A percentile compares a stretch with the other conserved stretches of the same genome.
phyloP scores from a whole-genome alignment of 1,284 basidiomycete species.

The Paramarasmius palmivorus region DNA sequence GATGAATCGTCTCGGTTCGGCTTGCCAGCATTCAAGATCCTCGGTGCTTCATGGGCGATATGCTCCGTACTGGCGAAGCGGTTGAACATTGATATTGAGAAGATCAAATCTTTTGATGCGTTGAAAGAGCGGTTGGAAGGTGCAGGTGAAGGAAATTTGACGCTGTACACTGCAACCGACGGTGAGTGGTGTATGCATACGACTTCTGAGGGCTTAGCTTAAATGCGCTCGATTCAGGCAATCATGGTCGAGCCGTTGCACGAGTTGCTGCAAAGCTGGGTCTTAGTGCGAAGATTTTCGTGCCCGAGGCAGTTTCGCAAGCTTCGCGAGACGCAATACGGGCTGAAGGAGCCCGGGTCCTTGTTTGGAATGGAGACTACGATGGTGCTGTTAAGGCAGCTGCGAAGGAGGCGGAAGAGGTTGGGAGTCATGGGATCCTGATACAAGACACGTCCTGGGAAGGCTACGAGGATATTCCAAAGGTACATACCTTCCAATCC shows the following conservation, averaged over 20 bases:
- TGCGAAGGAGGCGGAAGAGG: background rate
- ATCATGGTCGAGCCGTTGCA: constrained; percentile 17
- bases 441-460: constrained; percentile 15
- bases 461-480: constrained; percentile 14
- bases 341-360: constrained; percentile 10
- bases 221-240: constrained; percentile 1
- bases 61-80: constrained; percentile 6
- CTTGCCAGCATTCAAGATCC: constrained; percentile 19
- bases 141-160: background rate
- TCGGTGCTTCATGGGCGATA: constrained; percentile 17
- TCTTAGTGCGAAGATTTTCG: constrained; percentile 5
- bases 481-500: background rate
- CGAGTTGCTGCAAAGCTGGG: constrained; percentile 8
- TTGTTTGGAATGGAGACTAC: constrained; percentile 4
- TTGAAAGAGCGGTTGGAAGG: background rate
- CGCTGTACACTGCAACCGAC: constrained; percentile 12
- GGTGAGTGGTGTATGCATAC: background rate
- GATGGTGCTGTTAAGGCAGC: constrained; percentile 11
- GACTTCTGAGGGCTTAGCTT: background rate
- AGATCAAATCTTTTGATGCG: background rate
- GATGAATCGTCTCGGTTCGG: constrained; percentile 15
- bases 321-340: constrained; percentile 1
- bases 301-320: constrained; percentile 7
- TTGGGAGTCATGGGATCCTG: background rate
- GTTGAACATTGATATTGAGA: constrained; percentile 4